phyloP scores from a whole-genome alignment of 179 eudicot genomes.

The Gypsophila paniculata region DNA sequence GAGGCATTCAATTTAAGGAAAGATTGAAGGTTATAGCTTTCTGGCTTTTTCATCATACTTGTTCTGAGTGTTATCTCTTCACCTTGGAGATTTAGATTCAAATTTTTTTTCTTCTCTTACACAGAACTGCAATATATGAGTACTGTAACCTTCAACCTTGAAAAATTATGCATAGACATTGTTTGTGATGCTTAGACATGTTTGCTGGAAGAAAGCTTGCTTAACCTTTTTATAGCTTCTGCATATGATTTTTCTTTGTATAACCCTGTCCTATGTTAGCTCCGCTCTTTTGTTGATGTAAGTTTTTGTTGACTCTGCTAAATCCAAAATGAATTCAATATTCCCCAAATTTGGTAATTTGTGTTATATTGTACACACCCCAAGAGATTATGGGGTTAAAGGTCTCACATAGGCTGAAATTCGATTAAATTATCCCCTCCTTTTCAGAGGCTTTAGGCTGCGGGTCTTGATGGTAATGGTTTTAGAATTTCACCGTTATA shows the following conservation, averaged over 20 bases:
- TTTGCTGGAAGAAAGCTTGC: neutral
- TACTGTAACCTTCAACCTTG: neutral
- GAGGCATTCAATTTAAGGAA: neutral
- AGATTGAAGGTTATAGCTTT: neutral
- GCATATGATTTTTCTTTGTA: neutral
- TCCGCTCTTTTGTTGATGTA: neutral
- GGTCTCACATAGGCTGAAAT: too few relatives aligned
- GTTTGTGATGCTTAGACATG: neutral
- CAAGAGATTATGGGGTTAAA: too few relatives aligned
- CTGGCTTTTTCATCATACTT: neutral
- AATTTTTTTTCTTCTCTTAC: neutral
- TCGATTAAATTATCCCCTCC: neutral
- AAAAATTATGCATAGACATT: neutral
- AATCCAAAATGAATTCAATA: neutral
- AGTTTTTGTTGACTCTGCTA: neutral
- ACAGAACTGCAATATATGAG: neutral
- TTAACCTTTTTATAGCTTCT: neutral
- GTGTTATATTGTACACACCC: too few relatives aligned
- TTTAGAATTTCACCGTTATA: neutral
- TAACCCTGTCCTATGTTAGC: neutral
- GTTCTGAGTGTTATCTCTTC: neutral
- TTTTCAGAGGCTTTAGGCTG: constrained; percentile 4
- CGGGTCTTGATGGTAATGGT: too few relatives aligned
- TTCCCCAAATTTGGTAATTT: too few relatives aligned
- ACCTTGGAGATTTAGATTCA: neutral